These are phyloP conservation scores for Typha latifolia DNA, from an alignment of 176 grass and related monocot species.

Conservation along the genomic window DNA sequence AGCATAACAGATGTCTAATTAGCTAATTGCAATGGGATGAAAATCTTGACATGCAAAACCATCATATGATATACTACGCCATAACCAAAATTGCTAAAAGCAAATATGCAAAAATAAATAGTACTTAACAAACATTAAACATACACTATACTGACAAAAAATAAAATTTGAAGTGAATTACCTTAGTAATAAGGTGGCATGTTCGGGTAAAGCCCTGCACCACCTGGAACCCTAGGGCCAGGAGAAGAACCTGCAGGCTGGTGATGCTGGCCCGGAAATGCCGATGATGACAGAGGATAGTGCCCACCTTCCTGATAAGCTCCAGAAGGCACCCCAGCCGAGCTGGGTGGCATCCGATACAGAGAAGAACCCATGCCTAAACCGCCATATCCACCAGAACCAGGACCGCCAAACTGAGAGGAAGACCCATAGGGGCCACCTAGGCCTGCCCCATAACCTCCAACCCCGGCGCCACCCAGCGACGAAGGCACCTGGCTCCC, in stretches of 20 bases:
- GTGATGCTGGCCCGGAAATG: slow-evolving; percentile 54
- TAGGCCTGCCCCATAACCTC: slow-evolving; percentile 33
- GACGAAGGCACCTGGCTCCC: slow-evolving; percentile 41
- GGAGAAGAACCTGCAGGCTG: slow-evolving; percentile 43
- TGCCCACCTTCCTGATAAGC: slow-evolving; percentile 60
- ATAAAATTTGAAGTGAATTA: slow-evolving; percentile 19
- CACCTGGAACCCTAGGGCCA: slow-evolving; percentile 41
- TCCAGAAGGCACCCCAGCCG: slow-evolving; percentile 31
- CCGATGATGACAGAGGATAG: slow-evolving; percentile 45
- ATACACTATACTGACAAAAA: background rate
- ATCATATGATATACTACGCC: background rate
- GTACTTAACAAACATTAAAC: background rate
- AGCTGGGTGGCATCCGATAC: slow-evolving; percentile 53
- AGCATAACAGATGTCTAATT: too few species aligned
- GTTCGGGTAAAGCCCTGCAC: slow-evolving; percentile 59
- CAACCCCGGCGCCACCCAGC: slow-evolving; percentile 31
- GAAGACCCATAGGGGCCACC: slow-evolving; percentile 20
- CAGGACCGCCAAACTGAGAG: slow-evolving; percentile 15
- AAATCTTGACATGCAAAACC: background rate
- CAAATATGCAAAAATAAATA: slow-evolving; percentile 8
- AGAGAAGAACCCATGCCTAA: slow-evolving; percentile 39
- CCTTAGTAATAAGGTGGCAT: slow-evolving; percentile 87
- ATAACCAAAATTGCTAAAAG: background rate
- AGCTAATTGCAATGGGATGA: too few species aligned
- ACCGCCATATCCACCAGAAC: slow-evolving; percentile 65